phyloP scores from a whole-genome alignment of 176 grass and related monocot genomes.

The Tuctoria greenei region DNA sequence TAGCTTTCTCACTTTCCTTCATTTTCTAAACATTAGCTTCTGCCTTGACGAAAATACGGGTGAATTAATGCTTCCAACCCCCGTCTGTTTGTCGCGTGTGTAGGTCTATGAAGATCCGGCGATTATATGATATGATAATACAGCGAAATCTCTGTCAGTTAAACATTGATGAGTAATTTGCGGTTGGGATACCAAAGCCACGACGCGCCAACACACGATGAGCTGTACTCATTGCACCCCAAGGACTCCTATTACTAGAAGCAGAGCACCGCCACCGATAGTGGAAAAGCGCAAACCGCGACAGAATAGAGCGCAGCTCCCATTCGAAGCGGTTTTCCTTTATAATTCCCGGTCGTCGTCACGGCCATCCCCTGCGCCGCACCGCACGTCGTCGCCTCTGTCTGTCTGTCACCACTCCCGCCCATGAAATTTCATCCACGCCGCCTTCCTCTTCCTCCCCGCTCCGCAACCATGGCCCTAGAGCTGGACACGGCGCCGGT shows the following conservation, averaged over 20 bases:
- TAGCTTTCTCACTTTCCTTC: no score
- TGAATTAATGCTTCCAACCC: not conserved
- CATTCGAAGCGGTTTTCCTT: not conserved
- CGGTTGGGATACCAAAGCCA: constrained; percentile 7
- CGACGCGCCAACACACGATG: not conserved
- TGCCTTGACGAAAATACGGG: not conserved
- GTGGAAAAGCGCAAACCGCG: not conserved
- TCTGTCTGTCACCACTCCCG: not conserved
- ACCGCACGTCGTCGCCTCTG: not conserved
- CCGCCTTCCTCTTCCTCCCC: not conserved
- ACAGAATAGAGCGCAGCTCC: not conserved
- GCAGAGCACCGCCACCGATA: not conserved
- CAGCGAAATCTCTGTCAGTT: not conserved
- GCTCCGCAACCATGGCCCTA: not conserved
- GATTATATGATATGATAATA: not conserved
- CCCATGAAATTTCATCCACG: not conserved
- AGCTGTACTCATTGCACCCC: constrained; percentile 11
- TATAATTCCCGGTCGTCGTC: constrained; percentile 27
- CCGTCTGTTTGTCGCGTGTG: not conserved
- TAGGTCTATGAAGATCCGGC: not conserved
- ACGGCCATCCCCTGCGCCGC: not conserved
- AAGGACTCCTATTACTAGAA: not conserved
- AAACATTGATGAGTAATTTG: not conserved
- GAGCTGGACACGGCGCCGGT: not conserved
- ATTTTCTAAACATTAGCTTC: no score